Evolutionary conservation across 2,329 filamentous ascomycete genomes (phyloP).

Genomic region (Phoma sp.): DNA sequence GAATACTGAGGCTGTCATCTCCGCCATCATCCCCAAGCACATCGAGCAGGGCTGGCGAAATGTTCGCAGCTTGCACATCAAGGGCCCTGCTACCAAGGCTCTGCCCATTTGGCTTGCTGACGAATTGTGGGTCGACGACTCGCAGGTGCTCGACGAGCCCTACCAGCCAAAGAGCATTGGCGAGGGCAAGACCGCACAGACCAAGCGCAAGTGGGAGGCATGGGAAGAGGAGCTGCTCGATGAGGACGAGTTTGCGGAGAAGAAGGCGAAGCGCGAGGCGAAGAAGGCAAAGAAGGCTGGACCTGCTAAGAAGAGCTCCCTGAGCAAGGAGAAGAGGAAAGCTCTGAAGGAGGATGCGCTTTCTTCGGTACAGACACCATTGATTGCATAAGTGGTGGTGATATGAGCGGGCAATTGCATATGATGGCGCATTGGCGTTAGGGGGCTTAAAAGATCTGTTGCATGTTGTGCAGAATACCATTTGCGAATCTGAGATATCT

Average conservation of each 20-base stretch:
- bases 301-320: conserved; percentile 36
- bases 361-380: conserved; percentile 49
- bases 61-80: conserved; percentile 84
- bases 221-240: conserved; percentile 48
- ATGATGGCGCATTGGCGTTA: conserved; percentile 29
- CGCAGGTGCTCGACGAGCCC: conserved; percentile 69
- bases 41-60: conserved; percentile 88
- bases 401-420: conserved; percentile 15
- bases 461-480: conserved; percentile 24
- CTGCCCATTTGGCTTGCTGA: conserved; percentile 94
- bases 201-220: conserved; percentile 47
- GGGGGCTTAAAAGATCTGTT: conserved; percentile 28
- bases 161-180: conserved; percentile 37
- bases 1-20: conserved; percentile 74
- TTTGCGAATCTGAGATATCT: conserved; percentile 13
- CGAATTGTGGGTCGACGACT: conserved; percentile 85
- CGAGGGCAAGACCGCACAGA: conserved; percentile 36
- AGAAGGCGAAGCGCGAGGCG: conserved; percentile 51
- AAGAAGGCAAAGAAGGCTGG: conserved; percentile 56
- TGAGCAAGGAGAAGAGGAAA: conserved; percentile 56
- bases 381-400: conserved; percentile 30
- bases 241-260: conserved; percentile 41
- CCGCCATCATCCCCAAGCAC: conserved; percentile 73
- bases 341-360: conserved; percentile 57
- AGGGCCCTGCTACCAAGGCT: conserved; percentile 84